Evolutionary conservation across 176 grass and related monocot species (phyloP).

Genomic region (Poa pratensis): DNA sequence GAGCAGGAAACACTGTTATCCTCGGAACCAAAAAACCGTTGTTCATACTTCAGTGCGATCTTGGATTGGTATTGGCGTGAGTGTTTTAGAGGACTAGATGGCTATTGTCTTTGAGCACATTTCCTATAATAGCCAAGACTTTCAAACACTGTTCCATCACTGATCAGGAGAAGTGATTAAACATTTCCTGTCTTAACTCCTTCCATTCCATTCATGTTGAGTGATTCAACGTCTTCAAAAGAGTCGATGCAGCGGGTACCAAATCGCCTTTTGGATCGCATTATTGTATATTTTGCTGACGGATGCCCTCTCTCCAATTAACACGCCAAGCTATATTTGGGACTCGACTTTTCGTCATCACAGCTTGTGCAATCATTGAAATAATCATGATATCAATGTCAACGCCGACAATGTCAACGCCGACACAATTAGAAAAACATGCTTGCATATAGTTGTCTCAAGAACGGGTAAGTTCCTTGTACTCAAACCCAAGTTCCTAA

Average conservation of each 20-base stretch:
- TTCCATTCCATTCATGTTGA: background rate
- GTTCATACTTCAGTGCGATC: too few relatives aligned
- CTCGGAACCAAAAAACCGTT: too few relatives aligned
- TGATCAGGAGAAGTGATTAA: background rate
- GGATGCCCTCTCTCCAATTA: background rate
- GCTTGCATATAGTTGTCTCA: background rate
- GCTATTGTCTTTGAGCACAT: too few relatives aligned
- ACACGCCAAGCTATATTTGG: background rate
- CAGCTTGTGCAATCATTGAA: too few relatives aligned
- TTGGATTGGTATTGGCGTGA: too few relatives aligned
- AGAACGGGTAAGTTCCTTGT: background rate
- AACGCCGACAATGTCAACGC: too few relatives aligned
- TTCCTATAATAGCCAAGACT: background rate
- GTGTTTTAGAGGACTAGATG: too few relatives aligned
- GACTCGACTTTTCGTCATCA: background rate
- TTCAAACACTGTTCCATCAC: background rate
- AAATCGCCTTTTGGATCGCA: background rate
- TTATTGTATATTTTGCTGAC: too few relatives aligned
- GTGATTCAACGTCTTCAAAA: background rate
- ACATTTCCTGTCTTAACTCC: background rate
- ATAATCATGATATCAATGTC: too few relatives aligned
- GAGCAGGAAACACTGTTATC: too few relatives aligned
- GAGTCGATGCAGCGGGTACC: background rate
- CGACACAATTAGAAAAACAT: background rate
- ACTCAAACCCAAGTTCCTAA: background rate